Percentiles rank a stretch among this genome's conserved stretches.
Conservation (phyloP, 805 yeast species). For the Saturnispora halmiae region DNA sequence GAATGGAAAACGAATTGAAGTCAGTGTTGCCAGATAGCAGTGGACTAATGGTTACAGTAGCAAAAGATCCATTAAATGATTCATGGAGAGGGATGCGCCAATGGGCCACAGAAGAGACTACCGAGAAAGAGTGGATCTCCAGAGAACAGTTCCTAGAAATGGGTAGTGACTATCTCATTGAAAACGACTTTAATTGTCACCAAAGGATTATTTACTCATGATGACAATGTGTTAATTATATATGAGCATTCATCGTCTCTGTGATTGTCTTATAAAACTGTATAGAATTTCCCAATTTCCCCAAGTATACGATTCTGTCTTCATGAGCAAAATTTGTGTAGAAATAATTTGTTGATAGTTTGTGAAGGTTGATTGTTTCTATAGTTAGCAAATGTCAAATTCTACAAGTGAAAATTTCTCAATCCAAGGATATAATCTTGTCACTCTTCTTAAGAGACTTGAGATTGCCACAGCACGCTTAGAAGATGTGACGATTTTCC, state of each 20-base stretch:
- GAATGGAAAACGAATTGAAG: slow-evolving; percentile 64
- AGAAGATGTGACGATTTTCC: slow-evolving; percentile 79
- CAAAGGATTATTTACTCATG: slow-evolving; percentile 3
- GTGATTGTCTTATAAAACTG: no score
- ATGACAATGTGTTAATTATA: no score
- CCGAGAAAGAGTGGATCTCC: slow-evolving; percentile 38
- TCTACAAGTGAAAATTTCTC: slow-evolving; percentile 28
- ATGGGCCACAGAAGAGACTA: slow-evolving; percentile 53
- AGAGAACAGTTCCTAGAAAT: slow-evolving; percentile 73
- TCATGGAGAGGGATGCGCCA: slow-evolving; percentile 93
- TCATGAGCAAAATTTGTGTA: background rate
- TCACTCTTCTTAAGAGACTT: slow-evolving; percentile 68
- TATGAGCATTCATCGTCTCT: no score
- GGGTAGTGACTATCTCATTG: slow-evolving; percentile 85
- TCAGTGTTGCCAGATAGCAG: slow-evolving; percentile 62
- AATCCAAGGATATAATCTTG: slow-evolving; percentile 78
- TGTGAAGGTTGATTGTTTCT: no score
- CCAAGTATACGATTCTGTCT: background rate
- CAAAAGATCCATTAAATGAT: slow-evolving; percentile 63
- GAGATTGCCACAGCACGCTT: slow-evolving; percentile 91
- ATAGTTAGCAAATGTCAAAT: slow-evolving; percentile 5
- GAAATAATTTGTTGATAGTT: background rate
- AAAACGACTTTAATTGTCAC: slow-evolving; percentile 59
- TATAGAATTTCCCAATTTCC: background rate
- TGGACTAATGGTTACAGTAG: slow-evolving; percentile 49